Evolutionary conservation across 1,284 basidiomycete genomes (phyloP), one percentile per base, ranked within the genome.

Genomic region (Pascua guehoae): DNA sequence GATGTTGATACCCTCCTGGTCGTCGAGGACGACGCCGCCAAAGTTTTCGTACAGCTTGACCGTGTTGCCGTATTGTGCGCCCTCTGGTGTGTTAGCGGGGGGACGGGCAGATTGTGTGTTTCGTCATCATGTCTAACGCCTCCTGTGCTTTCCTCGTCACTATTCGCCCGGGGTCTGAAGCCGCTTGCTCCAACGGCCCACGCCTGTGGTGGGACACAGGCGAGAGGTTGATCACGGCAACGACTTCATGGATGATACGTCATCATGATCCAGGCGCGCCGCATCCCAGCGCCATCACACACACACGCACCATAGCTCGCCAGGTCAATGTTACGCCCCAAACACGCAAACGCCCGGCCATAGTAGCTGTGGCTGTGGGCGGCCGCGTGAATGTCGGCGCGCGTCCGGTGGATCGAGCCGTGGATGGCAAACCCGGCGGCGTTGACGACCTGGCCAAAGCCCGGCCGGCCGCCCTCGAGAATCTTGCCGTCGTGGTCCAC

Each of bases 301-400:
- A 46, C 9, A 8, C 4, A 52, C 51, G 8, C 38, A 52, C 51
- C 51, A 83, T 57, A 81, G 80, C 65, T 82, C 83, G 56, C 80
- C 76, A 82, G 79, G 51, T 85, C 82, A 50, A 86, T 76, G 41
- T 81, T 80, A 43, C 80, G 78, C 11, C 85, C 84, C 8, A 86
- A 78, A 2, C 82, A 79, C 12, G 81, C 79, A 74, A 85, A 87
- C 0, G 85, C 81, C 64, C 84, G 84, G 17, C 84, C 86, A 66
- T 83, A 79, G 24, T 83, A 73, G 5, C 81, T 82, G 69, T 87
- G 85, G 16, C 82, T 83, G 70, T 87, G 86, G 4, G 85, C 85
- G 5, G 84, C 84, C 38, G 85, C 85, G 41, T 83, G 66, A 14
- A 86, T 79, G 63, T 87, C 85, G 1, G 84, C 83, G 36, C 85